These are phyloP conservation scores for Claviceps sp. DNA, from an alignment of 2,329 filamentous ascomycete genomes.

Conservation along the genomic window DNA sequence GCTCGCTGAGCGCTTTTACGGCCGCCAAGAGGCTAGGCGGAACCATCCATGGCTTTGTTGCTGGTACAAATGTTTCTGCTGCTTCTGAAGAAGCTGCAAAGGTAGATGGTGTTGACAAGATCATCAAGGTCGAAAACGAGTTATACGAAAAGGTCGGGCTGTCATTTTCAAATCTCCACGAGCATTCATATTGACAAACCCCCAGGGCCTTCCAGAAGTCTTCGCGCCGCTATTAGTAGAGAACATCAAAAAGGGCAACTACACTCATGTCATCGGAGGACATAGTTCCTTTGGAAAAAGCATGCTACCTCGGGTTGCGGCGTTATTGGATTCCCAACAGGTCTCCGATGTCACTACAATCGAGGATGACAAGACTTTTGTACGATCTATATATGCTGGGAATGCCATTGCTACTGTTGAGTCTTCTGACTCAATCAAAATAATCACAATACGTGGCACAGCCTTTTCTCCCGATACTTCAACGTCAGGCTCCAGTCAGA, in stretches of 20 bases:
- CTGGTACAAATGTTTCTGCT: slow-evolving; percentile 61
- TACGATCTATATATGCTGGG: slow-evolving; percentile 92
- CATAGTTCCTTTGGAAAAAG: slow-evolving; percentile 97
- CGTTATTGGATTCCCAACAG: slow-evolving; percentile 82
- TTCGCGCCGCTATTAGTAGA: slow-evolving; percentile 86
- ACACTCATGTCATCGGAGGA: slow-evolving; percentile 79
- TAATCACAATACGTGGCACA: slow-evolving; percentile 87
- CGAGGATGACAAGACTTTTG: slow-evolving; percentile 84
- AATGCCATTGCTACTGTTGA: slow-evolving; percentile 96
- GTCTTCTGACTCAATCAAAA: slow-evolving; percentile 70
- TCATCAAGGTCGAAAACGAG: slow-evolving; percentile 75
- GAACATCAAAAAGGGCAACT: slow-evolving; percentile 92
- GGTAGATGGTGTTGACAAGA: slow-evolving; percentile 80
- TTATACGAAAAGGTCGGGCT: slow-evolving; percentile 77
- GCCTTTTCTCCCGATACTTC: slow-evolving; percentile 68
- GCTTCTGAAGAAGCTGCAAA: slow-evolving; percentile 78
- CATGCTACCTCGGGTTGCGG: slow-evolving; percentile 79
- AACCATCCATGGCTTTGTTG: slow-evolving; percentile 73
- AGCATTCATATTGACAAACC: slow-evolving; percentile 3
- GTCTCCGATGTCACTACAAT: slow-evolving; percentile 84
- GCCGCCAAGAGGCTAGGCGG: slow-evolving; percentile 82
- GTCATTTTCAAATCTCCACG: neutral
- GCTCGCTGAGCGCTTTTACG: slow-evolving; percentile 72
- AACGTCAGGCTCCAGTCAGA: slow-evolving; percentile 57
- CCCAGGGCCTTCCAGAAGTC: slow-evolving; percentile 77